Percentiles rank a stretch among this genome's conserved stretches.
These are phyloP conservation scores for Penicillium decumbens DNA, from an alignment of 2,329 filamentous ascomycete genomes.

Conservation along the genomic window DNA sequence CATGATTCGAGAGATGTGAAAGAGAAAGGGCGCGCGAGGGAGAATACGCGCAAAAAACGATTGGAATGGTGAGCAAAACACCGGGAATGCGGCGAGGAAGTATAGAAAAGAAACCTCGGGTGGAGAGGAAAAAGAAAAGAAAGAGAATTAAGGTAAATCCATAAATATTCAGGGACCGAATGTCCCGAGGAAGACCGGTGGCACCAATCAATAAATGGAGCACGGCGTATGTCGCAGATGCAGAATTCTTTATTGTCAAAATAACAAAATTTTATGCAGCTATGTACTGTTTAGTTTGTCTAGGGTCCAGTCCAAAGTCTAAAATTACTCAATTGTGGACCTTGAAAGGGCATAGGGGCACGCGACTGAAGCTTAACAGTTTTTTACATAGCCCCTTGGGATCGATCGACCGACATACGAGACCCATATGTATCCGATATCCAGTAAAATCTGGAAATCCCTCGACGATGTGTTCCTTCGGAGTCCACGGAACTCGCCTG, in stretches of 20 bases:
- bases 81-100: constrained; percentile 4
- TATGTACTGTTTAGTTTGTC: too few species aligned
- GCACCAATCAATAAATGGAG: neutral
- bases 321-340: neutral
- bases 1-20: constrained; percentile 12
- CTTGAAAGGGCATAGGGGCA: neutral
- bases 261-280: too few species aligned
- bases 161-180: neutral
- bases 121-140: neutral
- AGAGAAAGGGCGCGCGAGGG: constrained; percentile 1
- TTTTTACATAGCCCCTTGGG: neutral
- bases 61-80: constrained; percentile 7
- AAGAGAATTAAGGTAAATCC: neutral
- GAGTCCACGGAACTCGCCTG: neutral
- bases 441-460: neutral
- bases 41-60: neutral
- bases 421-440: neutral
- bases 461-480: neutral
- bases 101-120: neutral
- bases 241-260: too few species aligned
- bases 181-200: neutral
- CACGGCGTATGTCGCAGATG: too few species aligned
- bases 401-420: neutral
- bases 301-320: neutral
- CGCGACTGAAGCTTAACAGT: constrained; percentile 1